Evolutionary conservation across 257 asterid species (phyloP).

Genomic region (Forsythia viridissima): DNA sequence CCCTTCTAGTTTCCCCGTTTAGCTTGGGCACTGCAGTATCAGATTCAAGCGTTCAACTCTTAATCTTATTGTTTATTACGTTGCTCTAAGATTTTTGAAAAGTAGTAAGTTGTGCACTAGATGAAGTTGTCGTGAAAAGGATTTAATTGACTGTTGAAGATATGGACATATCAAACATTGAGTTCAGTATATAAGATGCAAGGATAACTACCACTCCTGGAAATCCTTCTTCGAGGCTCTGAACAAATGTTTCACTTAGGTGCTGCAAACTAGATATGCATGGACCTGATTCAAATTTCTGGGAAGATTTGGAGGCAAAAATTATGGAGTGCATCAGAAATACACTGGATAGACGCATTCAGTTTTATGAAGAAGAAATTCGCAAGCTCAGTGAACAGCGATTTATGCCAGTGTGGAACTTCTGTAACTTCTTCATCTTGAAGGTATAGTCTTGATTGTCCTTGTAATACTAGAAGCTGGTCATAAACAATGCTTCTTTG

Average conservation of each 20-base stretch:
- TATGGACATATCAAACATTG: slow-evolving; percentile 4
- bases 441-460: slow-evolving; percentile 48
- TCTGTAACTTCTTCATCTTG: slow-evolving; percentile 90
- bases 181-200: background rate
- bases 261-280: slow-evolving; percentile 92
- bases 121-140: background rate
- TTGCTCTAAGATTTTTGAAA: slow-evolving; percentile 12
- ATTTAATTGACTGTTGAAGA: background rate
- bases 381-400: slow-evolving; percentile 98
- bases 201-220: background rate
- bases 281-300: slow-evolving; percentile 83
- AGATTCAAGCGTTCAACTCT: background rate
- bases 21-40: background rate
- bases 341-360: slow-evolving; percentile 91
- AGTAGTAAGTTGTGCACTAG: background rate
- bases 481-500: slow-evolving; percentile 4
- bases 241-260: slow-evolving; percentile 47
- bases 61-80: slow-evolving; percentile 9
- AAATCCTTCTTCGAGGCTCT: slow-evolving; percentile 22
- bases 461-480: slow-evolving; percentile 9
- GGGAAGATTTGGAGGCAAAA: slow-evolving; percentile 94
- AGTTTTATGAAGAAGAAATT: slow-evolving; percentile 95
- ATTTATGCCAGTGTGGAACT: slow-evolving; percentile 96
- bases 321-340: slow-evolving; percentile 84
- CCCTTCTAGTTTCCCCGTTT: background rate